A percentile compares a stretch with the other conserved stretches of the same genome.
Evolutionary conservation across 2,329 filamentous ascomycete species (phyloP).

Genomic region (Aspergillus fumigatus): DNA sequence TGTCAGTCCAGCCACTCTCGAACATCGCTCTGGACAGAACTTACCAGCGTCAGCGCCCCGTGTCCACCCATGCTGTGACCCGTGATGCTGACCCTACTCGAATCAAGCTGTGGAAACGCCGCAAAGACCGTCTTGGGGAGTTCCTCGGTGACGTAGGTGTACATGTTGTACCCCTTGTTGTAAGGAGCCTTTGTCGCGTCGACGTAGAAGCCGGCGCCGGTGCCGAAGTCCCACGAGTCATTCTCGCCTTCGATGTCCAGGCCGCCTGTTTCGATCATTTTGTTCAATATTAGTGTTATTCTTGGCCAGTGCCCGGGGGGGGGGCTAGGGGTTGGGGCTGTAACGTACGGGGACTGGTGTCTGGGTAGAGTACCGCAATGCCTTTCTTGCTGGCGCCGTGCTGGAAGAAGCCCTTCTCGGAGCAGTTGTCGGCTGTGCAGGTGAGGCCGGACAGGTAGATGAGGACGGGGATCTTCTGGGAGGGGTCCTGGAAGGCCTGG

Average conservation of each 20-base stretch:
- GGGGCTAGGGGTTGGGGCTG: not conserved
- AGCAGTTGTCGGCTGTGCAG: conserved; percentile 80
- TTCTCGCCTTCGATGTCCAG: conserved; percentile 77
- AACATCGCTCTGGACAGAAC: too few species aligned
- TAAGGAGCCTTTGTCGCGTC: conserved; percentile 76
- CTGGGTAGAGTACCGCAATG: conserved; percentile 90
- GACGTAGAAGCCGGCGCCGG: conserved; percentile 90
- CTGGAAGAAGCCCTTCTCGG: conserved; percentile 85
- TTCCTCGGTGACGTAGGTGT: conserved; percentile 84
- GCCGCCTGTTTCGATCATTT: conserved; percentile 51
- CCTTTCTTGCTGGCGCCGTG: conserved; percentile 71
- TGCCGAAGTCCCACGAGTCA: conserved; percentile 86
- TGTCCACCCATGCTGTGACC: conserved; percentile 98
- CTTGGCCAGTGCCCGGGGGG: not conserved
- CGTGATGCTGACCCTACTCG: conserved; percentile 69
- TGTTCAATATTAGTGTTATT: not conserved
- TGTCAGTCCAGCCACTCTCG: not conserved
- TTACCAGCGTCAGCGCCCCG: conserved; percentile 74
- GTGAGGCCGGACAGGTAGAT: conserved; percentile 93
- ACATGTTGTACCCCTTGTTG: conserved; percentile 81
- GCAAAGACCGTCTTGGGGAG: conserved; percentile 73
- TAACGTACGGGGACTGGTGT: conserved; percentile 77
- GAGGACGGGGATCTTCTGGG: conserved; percentile 71
- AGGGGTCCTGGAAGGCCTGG: conserved; percentile 50
- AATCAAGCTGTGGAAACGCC: conserved; percentile 69